phyloP scores from a whole-genome alignment of 495 filamentous ascomycete species.

The Ramalina intermedia region DNA sequence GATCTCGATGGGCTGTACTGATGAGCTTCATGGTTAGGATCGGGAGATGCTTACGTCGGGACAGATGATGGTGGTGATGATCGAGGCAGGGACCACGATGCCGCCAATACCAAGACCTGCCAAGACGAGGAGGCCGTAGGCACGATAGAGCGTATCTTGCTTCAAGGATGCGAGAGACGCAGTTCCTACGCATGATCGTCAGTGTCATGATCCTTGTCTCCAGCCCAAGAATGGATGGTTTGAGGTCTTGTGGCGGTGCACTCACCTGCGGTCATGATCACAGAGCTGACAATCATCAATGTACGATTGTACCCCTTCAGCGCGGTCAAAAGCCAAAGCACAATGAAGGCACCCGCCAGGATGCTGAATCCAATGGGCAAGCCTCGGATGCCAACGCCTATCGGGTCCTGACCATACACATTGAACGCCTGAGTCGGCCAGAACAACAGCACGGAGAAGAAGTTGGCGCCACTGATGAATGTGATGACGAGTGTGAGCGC shows the following conservation, averaged over 20 bases:
- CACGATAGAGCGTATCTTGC: conserved; percentile 41
- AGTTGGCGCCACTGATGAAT: conserved; percentile 60
- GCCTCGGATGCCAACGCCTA: conserved; percentile 51
- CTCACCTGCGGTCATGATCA: conserved; percentile 54
- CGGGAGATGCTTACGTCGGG: conserved; percentile 32
- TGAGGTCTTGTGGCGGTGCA: background rate
- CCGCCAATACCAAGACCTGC: conserved; percentile 60
- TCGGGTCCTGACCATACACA: conserved; percentile 55
- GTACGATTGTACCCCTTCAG: conserved; percentile 49
- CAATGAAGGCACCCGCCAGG: conserved; percentile 45
- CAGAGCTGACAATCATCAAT: conserved; percentile 44
- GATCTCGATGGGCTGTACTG: background rate
- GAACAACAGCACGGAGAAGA: conserved; percentile 60
- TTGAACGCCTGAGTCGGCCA: conserved; percentile 66
- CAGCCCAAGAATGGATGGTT: background rate
- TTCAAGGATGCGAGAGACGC: conserved; percentile 43
- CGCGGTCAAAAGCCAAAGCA: conserved; percentile 43
- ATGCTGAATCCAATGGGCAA: conserved; percentile 52
- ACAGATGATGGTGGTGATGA: conserved; percentile 61
- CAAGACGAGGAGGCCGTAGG: conserved; percentile 48
- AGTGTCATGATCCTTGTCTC: background rate
- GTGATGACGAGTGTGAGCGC: conserved; percentile 54
- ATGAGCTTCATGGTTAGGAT: background rate
- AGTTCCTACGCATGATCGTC: conserved; percentile 28
- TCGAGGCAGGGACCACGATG: conserved; percentile 56